Evolutionary conservation across 768 basidiomycete genomes (phyloP), one percentile per base, ranked within the genome.

Genomic region (Russula earlei): DNA sequence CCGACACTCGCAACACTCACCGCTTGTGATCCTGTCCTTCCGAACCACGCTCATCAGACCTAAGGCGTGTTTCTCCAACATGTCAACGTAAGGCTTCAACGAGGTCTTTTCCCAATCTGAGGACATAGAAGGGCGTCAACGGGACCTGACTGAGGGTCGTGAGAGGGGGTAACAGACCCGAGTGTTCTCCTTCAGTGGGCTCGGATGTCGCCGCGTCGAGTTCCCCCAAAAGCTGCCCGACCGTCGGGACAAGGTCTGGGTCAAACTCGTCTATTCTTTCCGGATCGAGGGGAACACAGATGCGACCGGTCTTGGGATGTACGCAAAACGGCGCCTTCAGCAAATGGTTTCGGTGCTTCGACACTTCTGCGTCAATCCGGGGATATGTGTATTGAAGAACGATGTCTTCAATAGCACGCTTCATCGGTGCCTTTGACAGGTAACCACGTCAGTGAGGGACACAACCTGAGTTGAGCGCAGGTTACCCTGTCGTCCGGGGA

Each of bases 311-410:
- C 61, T 90, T 90, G 0, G 96, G 96, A 69, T 99, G 96, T 0
- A 98, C 75, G 67, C 94, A 96, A 70, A 99, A 99, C 0, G 96
- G 96, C 20, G 91, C 87, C 71, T 99, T 99, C 52, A 99, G 80
- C 73, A 99, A 77, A 74, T 99, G 96, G 72, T 99, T 98, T 48
- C 93, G 80, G 66, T 94, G 91, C 66, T 98, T 95, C 3, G 93
- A 94, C 27, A 99, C 96, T 69, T 99, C 96, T 14, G 89, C 88
- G 69, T 99, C 96, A 52, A 99, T 79, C 12, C 96, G 83, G 1
- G 95, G 95, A 70, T 98, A 99, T 0, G 89, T 95, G 69, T 96
- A 97, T 63, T 91, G 87, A 12, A 99, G 74, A 45, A 96, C 75
- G 56, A 97, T 81, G 59, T 98, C 95, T 67, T 95, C 85, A 72